Conservation (phyloP, 2,329 filamentous ascomycete genomes). For the Lachnellula willkommii region DNA sequence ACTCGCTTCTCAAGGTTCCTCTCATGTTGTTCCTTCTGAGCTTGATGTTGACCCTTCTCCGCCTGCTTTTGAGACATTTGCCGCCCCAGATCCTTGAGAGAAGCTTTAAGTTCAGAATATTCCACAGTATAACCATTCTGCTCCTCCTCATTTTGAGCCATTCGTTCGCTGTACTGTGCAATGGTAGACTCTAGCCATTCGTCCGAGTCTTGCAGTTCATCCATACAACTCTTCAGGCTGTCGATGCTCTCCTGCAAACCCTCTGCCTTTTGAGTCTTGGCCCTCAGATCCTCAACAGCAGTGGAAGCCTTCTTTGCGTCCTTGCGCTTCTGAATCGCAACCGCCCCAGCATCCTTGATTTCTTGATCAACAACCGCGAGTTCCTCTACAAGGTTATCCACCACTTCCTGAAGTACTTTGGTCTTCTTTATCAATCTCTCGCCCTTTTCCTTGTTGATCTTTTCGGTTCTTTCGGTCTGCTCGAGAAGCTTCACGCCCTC, state of each 20-base stretch:
- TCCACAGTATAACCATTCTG: conserved; percentile 56
- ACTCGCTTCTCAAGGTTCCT: conserved; percentile 68
- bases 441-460: conserved; percentile 78
- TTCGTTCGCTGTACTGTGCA: conserved; percentile 70
- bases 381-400: conserved; percentile 55
- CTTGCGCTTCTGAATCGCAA: conserved; percentile 60
- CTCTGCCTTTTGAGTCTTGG: conserved; percentile 68
- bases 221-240: conserved; percentile 65
- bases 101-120: conserved; percentile 59
- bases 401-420: conserved; percentile 59
- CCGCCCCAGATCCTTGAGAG: conserved; percentile 41
- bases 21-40: conserved; percentile 82
- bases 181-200: conserved; percentile 66
- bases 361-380: conserved; percentile 53
- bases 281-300: conserved; percentile 69
- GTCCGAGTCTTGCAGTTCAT: conserved; percentile 74
- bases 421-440: conserved; percentile 64
- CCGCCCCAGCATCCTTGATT: conserved; percentile 52
- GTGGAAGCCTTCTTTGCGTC: conserved; percentile 68
- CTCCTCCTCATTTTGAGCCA: conserved; percentile 60
- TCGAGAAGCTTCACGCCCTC: conserved; percentile 69
- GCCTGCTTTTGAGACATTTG: conserved; percentile 49
- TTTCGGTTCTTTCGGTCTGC: conserved; percentile 70
- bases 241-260: conserved; percentile 66
- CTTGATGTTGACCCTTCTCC: conserved; percentile 73